Evolutionary conservation across 164 flowering plant species (phyloP), one percentile per base, ranked within the genome.

Genomic region (Chimonanthus salicifolius): DNA sequence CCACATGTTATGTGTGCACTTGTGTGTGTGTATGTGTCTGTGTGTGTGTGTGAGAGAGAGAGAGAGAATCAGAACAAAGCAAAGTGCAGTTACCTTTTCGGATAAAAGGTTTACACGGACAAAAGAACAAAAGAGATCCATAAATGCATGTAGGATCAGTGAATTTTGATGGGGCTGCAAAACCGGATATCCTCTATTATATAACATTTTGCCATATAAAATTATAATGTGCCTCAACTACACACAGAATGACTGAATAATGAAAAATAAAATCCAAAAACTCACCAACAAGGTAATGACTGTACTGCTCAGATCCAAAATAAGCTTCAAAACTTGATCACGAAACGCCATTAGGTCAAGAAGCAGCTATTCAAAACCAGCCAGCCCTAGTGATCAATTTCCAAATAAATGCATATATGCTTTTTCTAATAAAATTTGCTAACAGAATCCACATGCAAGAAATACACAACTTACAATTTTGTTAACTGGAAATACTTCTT

Each of bases 161-260:
- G 97, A 92, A 70, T 95, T 95, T 82, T 95, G 98, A 80, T 93
- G 98, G 54, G 99, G 99, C 97, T 94, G 97, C 88, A 91, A 85
- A 77, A 82, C 11, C 78, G 74, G 64, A 60, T 15, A 48, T 43
- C 78, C 73, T 74, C 68, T 76, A 69, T 77, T 65, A 71, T 48
- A 71, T 33, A 45, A 7, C 47, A 66, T 43, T 45, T 66, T 4
- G 9, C n/a, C 48, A 62, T 8, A 9, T 45, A n/a, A 45, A 44
- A 3, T 33, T 44, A 18, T 16, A 66, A 13, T 54, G 33, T n/a
- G 65, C n/a, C 45, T 7, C 9, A 69, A 49, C 6, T 51, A 21
- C 43, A 6, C n/a, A 49, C 51, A 18, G 43, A 68, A 48, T 48
- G 45, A 21, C 46, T 49, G 68, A 3, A 20, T 20, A 7, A 47